Percentiles rank a stretch among this genome's conserved stretches.
Conservation (phyloP, 495 filamentous ascomycete species). For the Amorphotheca resinae region DNA sequence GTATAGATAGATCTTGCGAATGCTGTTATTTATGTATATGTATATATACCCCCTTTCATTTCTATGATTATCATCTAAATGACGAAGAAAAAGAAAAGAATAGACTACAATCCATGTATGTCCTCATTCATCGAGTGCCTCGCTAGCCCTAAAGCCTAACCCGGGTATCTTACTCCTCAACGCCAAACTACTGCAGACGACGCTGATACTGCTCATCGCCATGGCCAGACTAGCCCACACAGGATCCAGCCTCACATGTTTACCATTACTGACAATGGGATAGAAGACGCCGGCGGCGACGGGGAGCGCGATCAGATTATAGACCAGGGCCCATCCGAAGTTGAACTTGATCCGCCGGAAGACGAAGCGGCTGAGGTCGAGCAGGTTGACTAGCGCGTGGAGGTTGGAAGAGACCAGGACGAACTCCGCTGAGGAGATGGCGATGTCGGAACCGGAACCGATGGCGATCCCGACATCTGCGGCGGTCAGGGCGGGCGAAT, state of each 20-base stretch:
- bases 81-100: too few relatives aligned
- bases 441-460: conserved; percentile 70
- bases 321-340: conserved; percentile 78
- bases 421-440: conserved; percentile 66
- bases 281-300: conserved; percentile 73
- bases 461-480: conserved; percentile 76
- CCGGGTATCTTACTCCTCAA: conserved; percentile 36
- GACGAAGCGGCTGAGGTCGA: conserved; percentile 54
- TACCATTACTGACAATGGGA: conserved; percentile 42
- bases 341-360: conserved; percentile 76
- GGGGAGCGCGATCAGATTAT: conserved; percentile 64
- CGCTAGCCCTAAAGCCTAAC: conserved; percentile 32
- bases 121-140: too few relatives aligned
- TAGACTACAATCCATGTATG: too few relatives aligned
- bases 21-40: too few relatives aligned
- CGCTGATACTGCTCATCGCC: conserved; percentile 71
- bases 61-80: too few relatives aligned
- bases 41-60: too few relatives aligned
- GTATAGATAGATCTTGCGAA: too few relatives aligned
- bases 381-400: conserved; percentile 52
- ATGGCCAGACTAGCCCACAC: conserved; percentile 78
- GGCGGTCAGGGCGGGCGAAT: conserved; percentile 63
- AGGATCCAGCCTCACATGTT: conserved; percentile 49
- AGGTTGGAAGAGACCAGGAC: conserved; percentile 69
- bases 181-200: conserved; percentile 55